Conservation (phyloP, 2,329 filamentous ascomycete genomes). For the Teratosphaeria pseudoeucalypti region DNA sequence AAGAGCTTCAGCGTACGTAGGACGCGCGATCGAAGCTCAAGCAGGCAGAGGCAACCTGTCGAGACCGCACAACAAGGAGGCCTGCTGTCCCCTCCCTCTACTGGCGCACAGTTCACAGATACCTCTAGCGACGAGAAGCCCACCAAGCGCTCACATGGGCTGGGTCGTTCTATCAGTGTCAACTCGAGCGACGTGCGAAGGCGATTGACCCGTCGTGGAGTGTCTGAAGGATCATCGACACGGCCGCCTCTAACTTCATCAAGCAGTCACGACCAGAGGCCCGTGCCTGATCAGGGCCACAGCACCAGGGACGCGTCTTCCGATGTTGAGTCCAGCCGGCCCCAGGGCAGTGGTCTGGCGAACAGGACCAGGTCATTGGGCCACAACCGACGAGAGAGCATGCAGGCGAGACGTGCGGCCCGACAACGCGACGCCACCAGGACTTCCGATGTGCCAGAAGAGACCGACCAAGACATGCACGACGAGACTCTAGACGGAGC, state of each 20-base stretch:
- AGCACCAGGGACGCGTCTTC: conserved; percentile 33
- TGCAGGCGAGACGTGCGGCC: conserved; percentile 59
- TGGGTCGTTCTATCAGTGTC: conserved; percentile 83
- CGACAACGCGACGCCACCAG: conserved; percentile 41
- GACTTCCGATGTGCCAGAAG: conserved; percentile 74
- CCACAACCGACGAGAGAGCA: conserved; percentile 81
- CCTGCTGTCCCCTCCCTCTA: conserved; percentile 60
- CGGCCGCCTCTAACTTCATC: conserved; percentile 18
- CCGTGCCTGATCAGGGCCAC: conserved; percentile 25
- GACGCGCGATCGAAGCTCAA: conserved; percentile 50
- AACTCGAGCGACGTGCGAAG: conserved; percentile 75
- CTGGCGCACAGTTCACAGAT: conserved; percentile 32
- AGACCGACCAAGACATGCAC: conserved; percentile 71
- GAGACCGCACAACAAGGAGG: conserved; percentile 33
- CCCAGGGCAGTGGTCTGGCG: conserved; percentile 48
- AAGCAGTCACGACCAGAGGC: conserved; percentile 23
- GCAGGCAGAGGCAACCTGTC: conserved; percentile 42
- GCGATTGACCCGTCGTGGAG: conserved; percentile 47
- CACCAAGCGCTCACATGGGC: conserved; percentile 39
- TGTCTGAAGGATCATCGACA: conserved; percentile 42
- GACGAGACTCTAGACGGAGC: conserved; percentile 39
- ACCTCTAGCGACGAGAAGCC: conserved; percentile 29
- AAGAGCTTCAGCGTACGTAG: conserved; percentile 83
- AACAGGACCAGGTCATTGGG: conserved; percentile 77
- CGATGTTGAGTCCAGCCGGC: conserved; percentile 35